These are phyloP conservation scores for Tricholoma saponaceum DNA, from an alignment of 768 basidiomycete species.

Conservation along the genomic window DNA sequence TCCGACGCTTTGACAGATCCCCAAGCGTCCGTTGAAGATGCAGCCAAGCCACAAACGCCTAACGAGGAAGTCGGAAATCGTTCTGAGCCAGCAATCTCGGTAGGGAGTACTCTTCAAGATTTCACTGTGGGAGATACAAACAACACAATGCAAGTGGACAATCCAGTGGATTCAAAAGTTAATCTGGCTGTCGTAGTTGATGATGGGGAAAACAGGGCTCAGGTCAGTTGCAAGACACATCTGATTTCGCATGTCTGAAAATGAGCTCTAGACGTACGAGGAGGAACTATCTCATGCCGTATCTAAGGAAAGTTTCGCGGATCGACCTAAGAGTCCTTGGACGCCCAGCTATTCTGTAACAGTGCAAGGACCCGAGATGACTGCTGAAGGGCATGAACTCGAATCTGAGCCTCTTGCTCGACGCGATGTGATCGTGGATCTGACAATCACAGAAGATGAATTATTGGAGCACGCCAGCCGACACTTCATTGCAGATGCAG, in stretches of 20 bases:
- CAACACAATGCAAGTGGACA: neutral
- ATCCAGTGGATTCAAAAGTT: neutral
- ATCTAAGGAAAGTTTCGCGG: neutral
- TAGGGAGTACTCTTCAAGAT: neutral
- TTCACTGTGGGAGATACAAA: too few species aligned
- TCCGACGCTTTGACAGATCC: neutral
- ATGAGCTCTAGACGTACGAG: neutral
- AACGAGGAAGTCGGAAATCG: neutral
- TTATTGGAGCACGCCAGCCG: neutral
- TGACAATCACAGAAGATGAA: neutral
- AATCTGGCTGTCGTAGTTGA: neutral
- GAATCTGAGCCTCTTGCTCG: slow-evolving; percentile 14
- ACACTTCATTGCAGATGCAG: neutral
- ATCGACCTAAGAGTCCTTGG: slow-evolving; percentile 11
- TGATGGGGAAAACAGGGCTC: neutral
- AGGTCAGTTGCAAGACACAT: neutral
- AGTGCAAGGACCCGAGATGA: slow-evolving; percentile 9
- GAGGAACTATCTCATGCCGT: neutral
- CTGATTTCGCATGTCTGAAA: neutral
- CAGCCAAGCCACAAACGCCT: neutral
- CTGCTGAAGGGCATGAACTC: slow-evolving; percentile 8
- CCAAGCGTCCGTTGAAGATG: neutral
- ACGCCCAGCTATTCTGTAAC: slow-evolving; percentile 17
- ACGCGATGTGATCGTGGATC: neutral
- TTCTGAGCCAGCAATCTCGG: neutral